Conservation (phyloP, 2,329 filamentous ascomycete species). For the Ascosphaera acerosa region DNA sequence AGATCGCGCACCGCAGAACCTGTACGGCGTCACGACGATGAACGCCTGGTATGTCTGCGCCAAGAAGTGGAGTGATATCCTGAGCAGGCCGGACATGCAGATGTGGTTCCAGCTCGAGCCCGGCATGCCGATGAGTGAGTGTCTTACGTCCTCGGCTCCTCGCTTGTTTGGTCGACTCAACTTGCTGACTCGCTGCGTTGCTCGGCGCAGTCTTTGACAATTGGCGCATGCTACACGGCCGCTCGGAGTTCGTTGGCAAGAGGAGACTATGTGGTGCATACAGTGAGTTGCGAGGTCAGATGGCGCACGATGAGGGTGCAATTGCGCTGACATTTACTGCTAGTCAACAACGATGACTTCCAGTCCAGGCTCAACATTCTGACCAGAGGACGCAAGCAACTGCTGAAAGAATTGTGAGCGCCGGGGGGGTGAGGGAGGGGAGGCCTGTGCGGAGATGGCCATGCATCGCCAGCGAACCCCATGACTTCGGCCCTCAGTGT, state of each 20-base stretch:
- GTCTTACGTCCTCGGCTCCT: not conserved
- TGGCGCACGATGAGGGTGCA: not conserved
- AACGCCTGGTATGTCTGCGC: constrained; percentile 58
- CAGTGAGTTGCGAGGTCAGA: constrained; percentile 42
- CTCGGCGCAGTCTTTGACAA: constrained; percentile 62
- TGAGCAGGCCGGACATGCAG: constrained; percentile 39
- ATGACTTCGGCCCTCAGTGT: no score
- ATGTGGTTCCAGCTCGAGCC: constrained; percentile 64
- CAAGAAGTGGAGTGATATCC: constrained; percentile 41
- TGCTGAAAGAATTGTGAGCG: not conserved
- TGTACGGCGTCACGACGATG: constrained; percentile 25
- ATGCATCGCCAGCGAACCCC: not conserved
- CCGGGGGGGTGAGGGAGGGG: constrained; percentile 8
- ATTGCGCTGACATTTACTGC: constrained; percentile 1
- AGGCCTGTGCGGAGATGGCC: constrained; percentile 4
- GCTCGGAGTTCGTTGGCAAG: constrained; percentile 58
- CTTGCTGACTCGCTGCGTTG: constrained; percentile 4
- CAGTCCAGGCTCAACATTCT: constrained; percentile 50
- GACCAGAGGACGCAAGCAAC: constrained; percentile 25
- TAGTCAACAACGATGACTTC: constrained; percentile 64
- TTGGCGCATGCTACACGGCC: constrained; percentile 77
- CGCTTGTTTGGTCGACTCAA: no score
- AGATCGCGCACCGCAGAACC: constrained; percentile 46
- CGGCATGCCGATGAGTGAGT: constrained; percentile 47
- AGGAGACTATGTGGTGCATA: constrained; percentile 81